Evolutionary conservation across 108 stramenopile genomes (phyloP).

Genomic region (Asterionellopsis glacialis): DNA sequence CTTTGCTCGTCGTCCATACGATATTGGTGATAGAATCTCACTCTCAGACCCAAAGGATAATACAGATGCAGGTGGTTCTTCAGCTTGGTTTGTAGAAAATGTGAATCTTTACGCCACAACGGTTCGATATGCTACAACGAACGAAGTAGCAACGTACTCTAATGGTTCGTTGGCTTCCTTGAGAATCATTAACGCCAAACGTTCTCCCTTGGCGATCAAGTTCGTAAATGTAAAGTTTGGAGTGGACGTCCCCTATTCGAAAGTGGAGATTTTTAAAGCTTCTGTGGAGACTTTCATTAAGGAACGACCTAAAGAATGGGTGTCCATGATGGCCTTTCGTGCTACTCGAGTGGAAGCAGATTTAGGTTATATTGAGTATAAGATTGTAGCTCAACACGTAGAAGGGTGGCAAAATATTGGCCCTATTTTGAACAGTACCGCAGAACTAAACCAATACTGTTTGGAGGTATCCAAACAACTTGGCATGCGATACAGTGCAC

Average conservation of each 20-base stretch:
- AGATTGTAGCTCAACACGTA: constrained; percentile 39
- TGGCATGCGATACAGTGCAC: constrained; percentile 57
- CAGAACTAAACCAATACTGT: constrained; percentile 53
- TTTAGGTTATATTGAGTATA: constrained; percentile 53
- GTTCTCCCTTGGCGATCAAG: constrained; percentile 52
- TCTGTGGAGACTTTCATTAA: constrained; percentile 63
- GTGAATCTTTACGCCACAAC: constrained; percentile 63
- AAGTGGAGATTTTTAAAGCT: constrained; percentile 33
- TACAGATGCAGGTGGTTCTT: constrained; percentile 33
- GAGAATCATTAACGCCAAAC: constrained; percentile 68
- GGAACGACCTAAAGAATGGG: constrained; percentile 60
- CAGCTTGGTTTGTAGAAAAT: constrained; percentile 65
- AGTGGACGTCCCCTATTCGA: constrained; percentile 41
- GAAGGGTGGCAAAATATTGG: constrained; percentile 39
- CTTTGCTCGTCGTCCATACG: constrained; percentile 55
- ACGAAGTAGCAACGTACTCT: constrained; percentile 57
- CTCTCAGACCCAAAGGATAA: constrained; percentile 31
- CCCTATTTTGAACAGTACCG: constrained; percentile 53
- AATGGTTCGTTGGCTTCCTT: constrained; percentile 57
- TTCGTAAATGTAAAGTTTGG: constrained; percentile 52
- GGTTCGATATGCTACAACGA: constrained; percentile 48
- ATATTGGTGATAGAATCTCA: constrained; percentile 62
- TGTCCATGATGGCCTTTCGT: constrained; percentile 42
- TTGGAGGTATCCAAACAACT: constrained; percentile 56
- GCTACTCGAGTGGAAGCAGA: constrained; percentile 51